These are phyloP conservation scores for Kuraishia molischiana DNA, from an alignment of 805 yeast species.

Conservation along the genomic window DNA sequence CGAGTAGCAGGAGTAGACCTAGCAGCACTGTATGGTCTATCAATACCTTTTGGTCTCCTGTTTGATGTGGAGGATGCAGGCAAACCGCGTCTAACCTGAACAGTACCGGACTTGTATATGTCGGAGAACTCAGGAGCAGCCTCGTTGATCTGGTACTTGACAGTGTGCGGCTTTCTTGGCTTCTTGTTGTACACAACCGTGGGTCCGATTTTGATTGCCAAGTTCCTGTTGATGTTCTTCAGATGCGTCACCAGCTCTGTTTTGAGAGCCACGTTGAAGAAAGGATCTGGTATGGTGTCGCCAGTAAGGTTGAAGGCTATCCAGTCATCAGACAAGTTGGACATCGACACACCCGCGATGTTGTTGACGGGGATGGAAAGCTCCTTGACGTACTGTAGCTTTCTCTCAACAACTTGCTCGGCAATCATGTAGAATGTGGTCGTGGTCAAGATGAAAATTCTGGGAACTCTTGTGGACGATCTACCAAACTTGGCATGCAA, in stretches of 20 bases:
- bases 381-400: slow-evolving; percentile 51
- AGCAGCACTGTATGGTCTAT: slow-evolving; percentile 5
- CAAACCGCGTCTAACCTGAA: slow-evolving; percentile 69
- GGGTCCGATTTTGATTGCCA: slow-evolving; percentile 58
- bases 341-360: slow-evolving; percentile 56
- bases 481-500: slow-evolving; percentile 85
- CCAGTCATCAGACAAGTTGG: slow-evolving; percentile 89
- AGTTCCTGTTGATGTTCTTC: slow-evolving; percentile 46
- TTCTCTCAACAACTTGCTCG: slow-evolving; percentile 53
- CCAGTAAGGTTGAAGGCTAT: slow-evolving; percentile 55
- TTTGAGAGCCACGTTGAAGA: slow-evolving; percentile 75
- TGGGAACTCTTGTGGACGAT: slow-evolving; percentile 69
- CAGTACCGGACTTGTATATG: slow-evolving; percentile 78
- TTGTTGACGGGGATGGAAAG: slow-evolving; percentile 46
- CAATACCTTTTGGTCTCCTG: slow-evolving; percentile 57
- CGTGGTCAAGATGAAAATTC: slow-evolving; percentile 63
- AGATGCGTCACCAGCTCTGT: slow-evolving; percentile 79
- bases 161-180: slow-evolving; percentile 68
- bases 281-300: slow-evolving; percentile 60
- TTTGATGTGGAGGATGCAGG: slow-evolving; percentile 66
- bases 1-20: slow-evolving; percentile 14
- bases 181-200: slow-evolving; percentile 81
- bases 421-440: slow-evolving; percentile 58
- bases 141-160: slow-evolving; percentile 57
- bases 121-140: slow-evolving; percentile 64